Percentiles rank a stretch among this genome's conserved stretches.
Evolutionary conservation across 2,329 filamentous ascomycete genomes (phyloP).

Genomic region (Sordariomycetes sp.): DNA sequence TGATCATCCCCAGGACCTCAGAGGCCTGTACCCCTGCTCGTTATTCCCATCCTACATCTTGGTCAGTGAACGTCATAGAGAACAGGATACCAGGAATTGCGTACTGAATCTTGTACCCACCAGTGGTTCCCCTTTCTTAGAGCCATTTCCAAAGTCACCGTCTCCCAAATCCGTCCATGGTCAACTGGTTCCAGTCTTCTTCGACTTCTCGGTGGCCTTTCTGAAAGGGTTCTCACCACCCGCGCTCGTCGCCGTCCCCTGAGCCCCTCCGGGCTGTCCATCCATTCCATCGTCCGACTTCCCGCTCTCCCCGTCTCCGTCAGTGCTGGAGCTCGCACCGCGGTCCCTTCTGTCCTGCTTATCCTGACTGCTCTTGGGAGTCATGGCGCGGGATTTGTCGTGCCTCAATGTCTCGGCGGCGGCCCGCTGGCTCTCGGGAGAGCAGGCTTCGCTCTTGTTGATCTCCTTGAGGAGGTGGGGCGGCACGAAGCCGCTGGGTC

Average conservation of each 20-base stretch:
- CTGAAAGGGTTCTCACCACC: background rate
- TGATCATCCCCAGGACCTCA: background rate
- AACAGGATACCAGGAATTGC: background rate
- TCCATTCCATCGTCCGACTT: background rate
- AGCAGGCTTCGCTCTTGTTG: background rate
- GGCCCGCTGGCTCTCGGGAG: background rate
- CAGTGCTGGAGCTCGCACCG: background rate
- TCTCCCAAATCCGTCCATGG: background rate
- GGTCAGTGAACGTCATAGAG: background rate
- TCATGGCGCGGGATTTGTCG: background rate
- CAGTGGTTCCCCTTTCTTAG: background rate
- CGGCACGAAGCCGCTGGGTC: slow-evolving; percentile 1
- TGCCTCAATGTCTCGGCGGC: background rate
- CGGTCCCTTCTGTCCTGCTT: background rate
- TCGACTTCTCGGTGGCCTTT: background rate
- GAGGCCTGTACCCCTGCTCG: background rate
- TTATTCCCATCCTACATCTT: background rate
- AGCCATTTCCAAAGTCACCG: background rate
- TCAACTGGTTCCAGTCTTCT: background rate
- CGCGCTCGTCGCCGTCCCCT: background rate
- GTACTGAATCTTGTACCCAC: background rate
- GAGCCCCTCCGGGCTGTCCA: background rate
- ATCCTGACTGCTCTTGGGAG: background rate
- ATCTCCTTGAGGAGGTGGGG: background rate
- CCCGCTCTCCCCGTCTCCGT: background rate